Conservation (phyloP, 2,329 filamentous ascomycete species). For the Colletotrichum sp. region DNA sequence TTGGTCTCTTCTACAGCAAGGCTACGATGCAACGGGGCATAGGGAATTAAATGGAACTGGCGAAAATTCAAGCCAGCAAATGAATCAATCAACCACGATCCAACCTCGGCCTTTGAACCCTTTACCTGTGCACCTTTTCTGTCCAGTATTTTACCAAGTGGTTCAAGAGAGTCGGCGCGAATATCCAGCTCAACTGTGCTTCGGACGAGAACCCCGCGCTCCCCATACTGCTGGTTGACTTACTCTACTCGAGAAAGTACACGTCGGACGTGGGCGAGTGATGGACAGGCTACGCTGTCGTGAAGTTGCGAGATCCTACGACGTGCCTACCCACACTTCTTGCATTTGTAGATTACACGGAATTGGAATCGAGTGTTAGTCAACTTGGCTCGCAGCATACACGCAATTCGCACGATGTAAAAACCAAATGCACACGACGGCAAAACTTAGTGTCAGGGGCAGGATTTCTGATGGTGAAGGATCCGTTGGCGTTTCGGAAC, state of each 20-base stretch:
- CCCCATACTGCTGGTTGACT: background rate
- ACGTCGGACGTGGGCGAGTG: background rate
- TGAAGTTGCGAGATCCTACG: background rate
- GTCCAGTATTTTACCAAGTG: background rate
- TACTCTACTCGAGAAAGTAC: background rate
- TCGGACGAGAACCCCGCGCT: background rate
- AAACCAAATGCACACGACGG: background rate
- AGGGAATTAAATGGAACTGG: conserved; percentile 1
- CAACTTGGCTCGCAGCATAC: background rate
- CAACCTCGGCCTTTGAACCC: background rate
- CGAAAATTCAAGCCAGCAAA: conserved; percentile 3
- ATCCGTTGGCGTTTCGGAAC: background rate
- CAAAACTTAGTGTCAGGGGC: background rate
- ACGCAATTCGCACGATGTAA: background rate
- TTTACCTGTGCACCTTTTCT: background rate
- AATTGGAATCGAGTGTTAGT: background rate
- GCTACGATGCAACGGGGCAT: conserved; percentile 10
- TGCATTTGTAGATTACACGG: background rate
- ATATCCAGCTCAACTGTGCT: background rate
- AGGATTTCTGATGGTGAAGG: background rate
- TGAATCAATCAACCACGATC: conserved; percentile 11
- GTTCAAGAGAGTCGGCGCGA: background rate
- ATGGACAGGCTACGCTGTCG: background rate
- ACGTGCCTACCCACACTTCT: background rate
- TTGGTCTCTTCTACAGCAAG: conserved; percentile 10